Evolutionary conservation across 306 rosid genomes (phyloP).

Genomic region (Dalbergia cochinchinensis): DNA sequence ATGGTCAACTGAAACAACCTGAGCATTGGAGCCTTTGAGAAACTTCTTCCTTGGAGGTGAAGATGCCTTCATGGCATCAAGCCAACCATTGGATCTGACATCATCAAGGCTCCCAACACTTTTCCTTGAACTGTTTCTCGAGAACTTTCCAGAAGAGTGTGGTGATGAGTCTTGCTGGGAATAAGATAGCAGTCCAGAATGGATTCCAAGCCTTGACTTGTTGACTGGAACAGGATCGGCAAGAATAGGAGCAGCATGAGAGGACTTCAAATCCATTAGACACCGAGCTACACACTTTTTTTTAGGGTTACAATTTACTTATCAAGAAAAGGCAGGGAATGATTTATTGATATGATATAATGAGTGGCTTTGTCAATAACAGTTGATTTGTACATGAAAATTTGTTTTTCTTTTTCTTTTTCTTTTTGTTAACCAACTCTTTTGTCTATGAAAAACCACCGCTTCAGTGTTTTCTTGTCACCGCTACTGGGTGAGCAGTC

Average conservation of each 20-base stretch:
- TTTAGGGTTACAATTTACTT: no score
- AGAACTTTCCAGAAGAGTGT: slow-evolving; percentile 56
- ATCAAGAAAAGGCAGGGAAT: no score
- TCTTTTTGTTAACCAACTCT: slow-evolving; percentile 66
- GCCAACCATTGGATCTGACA: slow-evolving; percentile 87
- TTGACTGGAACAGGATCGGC: slow-evolving; percentile 73
- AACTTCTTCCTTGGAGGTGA: slow-evolving; percentile 88
- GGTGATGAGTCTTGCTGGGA: slow-evolving; percentile 63
- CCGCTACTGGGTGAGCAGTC: slow-evolving; percentile 73
- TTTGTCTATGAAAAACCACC: slow-evolving; percentile 97
- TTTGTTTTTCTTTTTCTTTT: neutral
- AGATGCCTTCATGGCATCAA: slow-evolving; percentile 95
- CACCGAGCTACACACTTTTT: slow-evolving; percentile 4
- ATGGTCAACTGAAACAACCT: slow-evolving; percentile 64
- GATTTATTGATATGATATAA: neutral
- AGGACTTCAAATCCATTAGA: slow-evolving; percentile 79
- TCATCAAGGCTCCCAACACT: slow-evolving; percentile 72
- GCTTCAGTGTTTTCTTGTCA: slow-evolving; percentile 84
- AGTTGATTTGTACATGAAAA: slow-evolving; percentile 18
- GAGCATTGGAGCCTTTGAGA: slow-evolving; percentile 56
- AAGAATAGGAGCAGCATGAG: slow-evolving; percentile 72
- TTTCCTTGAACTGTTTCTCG: slow-evolving; percentile 66
- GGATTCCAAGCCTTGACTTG: slow-evolving; percentile 84
- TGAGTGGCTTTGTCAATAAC: slow-evolving; percentile 8
- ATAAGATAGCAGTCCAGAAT: slow-evolving; percentile 60